Percentiles rank a stretch among this genome's conserved stretches.
Evolutionary conservation across 1,139 yeast species (phyloP).

Genomic region (Geotrichum phurueaensis): DNA sequence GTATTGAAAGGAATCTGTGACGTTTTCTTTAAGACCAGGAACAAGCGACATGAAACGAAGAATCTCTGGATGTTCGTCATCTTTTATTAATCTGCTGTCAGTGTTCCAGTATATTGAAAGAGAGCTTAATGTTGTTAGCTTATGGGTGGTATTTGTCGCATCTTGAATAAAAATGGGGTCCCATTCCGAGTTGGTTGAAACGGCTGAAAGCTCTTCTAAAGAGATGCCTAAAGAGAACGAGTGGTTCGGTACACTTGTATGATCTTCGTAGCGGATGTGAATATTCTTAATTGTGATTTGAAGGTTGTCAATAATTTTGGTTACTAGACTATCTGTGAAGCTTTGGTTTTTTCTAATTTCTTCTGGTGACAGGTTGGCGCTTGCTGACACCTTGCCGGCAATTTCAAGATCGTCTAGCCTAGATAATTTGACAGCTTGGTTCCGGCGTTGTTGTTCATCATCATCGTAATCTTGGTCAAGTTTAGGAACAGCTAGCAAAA

Average conservation of each 20-base stretch:
- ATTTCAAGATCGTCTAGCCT: slow-evolving; percentile 66
- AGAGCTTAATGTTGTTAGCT: slow-evolving; percentile 68
- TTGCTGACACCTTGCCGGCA: slow-evolving; percentile 10
- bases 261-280: slow-evolving; percentile 88
- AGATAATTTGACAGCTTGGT: slow-evolving; percentile 58
- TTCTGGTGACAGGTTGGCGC: slow-evolving; percentile 34
- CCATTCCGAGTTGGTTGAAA: slow-evolving; percentile 85
- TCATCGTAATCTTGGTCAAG: slow-evolving; percentile 47
- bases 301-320: slow-evolving; percentile 86
- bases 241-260: slow-evolving; percentile 37
- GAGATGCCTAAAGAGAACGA: slow-evolving; percentile 85
- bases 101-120: slow-evolving; percentile 86
- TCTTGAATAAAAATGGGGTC: slow-evolving; percentile 76
- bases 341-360: slow-evolving; percentile 60
- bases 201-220: slow-evolving; percentile 81
- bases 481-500: slow-evolving; percentile 72
- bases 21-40: slow-evolving; percentile 23
- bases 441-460: slow-evolving; percentile 62
- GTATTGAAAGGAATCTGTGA: slow-evolving; percentile 47
- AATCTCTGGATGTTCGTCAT: slow-evolving; percentile 23
- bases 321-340: slow-evolving; percentile 79
- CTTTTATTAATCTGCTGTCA: slow-evolving; percentile 41
- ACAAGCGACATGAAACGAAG: slow-evolving; percentile 34
- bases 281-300: slow-evolving; percentile 91
- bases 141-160: slow-evolving; percentile 62